phyloP scores from a whole-genome alignment of 1,139 yeast species.

The Chernovozyma sophiae-reginae region DNA sequence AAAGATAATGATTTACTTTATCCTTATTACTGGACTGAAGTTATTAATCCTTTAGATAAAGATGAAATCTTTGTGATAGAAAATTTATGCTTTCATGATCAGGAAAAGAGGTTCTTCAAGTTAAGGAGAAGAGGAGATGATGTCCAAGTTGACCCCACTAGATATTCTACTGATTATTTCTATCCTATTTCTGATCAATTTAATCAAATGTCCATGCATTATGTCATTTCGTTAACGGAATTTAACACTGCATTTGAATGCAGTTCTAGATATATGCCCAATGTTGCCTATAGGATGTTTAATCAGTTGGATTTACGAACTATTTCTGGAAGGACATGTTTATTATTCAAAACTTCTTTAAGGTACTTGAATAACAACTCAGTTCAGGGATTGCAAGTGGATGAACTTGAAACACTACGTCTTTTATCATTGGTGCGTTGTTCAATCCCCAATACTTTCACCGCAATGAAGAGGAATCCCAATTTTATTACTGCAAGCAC shows the following conservation, averaged over 20 bases:
- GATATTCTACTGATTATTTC: slow-evolving; percentile 14
- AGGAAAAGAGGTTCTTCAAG: slow-evolving; percentile 23
- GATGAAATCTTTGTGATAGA: slow-evolving; percentile 28
- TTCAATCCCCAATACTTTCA: slow-evolving; percentile 22
- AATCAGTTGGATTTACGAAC: slow-evolving; percentile 28
- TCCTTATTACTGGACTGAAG: slow-evolving; percentile 41
- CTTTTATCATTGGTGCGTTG: slow-evolving; percentile 23
- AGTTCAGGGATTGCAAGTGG: slow-evolving; percentile 7
- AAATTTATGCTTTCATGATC: slow-evolving; percentile 30
- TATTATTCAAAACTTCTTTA: slow-evolving; percentile 24
- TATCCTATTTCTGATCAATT: slow-evolving; percentile 23
- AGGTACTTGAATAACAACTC: slow-evolving; percentile 16
- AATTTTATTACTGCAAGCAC: slow-evolving; percentile 25
- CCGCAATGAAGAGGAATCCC: slow-evolving; percentile 30
- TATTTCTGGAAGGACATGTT: slow-evolving; percentile 24
- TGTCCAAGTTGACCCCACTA: neutral
- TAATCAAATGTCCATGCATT: slow-evolving; percentile 34
- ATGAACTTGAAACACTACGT: slow-evolving; percentile 23
- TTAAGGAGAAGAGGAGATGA: slow-evolving; percentile 14
- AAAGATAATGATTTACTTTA: slow-evolving; percentile 34
- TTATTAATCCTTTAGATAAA: slow-evolving; percentile 29
- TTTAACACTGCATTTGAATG: slow-evolving; percentile 25
- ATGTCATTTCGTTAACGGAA: slow-evolving; percentile 23
- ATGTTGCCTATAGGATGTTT: slow-evolving; percentile 32
- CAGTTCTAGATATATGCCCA: slow-evolving; percentile 32